Conservation (phyloP, 176 grass and related monocot genomes). For the Ananas comosus region DNA sequence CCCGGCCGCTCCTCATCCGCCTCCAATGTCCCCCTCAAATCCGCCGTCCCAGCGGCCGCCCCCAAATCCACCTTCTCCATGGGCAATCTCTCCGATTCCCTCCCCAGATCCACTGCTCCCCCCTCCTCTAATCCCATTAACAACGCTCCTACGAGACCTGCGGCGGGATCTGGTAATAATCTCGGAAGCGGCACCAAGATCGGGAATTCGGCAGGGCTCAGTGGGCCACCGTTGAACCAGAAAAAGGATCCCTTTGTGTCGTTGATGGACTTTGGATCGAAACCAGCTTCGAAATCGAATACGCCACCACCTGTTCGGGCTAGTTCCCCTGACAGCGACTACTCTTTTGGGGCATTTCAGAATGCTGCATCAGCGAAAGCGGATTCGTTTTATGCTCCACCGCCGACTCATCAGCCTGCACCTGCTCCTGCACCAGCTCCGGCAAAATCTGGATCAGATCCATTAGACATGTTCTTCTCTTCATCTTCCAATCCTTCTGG, state of each 20-base stretch:
- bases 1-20: conserved; percentile 27
- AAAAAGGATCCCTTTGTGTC: conserved; percentile 80
- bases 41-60: conserved; percentile 27
- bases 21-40: conserved; percentile 61
- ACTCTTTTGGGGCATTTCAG: conserved; percentile 50
- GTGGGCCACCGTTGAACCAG: conserved; percentile 35
- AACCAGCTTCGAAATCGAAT: conserved; percentile 24
- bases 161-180: conserved; percentile 22
- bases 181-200: conserved; percentile 15
- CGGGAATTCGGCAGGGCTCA: background rate
- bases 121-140: conserved; percentile 13
- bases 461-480: conserved; percentile 69
- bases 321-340: conserved; percentile 26
- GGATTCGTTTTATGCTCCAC: conserved; percentile 31
- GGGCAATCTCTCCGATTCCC: conserved; percentile 62
- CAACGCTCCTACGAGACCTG: conserved; percentile 22
- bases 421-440: conserved; percentile 25
- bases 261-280: conserved; percentile 57
- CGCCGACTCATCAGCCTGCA: conserved; percentile 8
- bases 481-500: conserved; percentile 38
- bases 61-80: conserved; percentile 50
- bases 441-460: conserved; percentile 31
- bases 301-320: conserved; percentile 20
- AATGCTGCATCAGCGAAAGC: conserved; percentile 24
- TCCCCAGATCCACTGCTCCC: conserved; percentile 45